Evolutionary conservation across 1,284 basidiomycete species (phyloP).

Genomic region (Cutaneotrichosporon curvatum): DNA sequence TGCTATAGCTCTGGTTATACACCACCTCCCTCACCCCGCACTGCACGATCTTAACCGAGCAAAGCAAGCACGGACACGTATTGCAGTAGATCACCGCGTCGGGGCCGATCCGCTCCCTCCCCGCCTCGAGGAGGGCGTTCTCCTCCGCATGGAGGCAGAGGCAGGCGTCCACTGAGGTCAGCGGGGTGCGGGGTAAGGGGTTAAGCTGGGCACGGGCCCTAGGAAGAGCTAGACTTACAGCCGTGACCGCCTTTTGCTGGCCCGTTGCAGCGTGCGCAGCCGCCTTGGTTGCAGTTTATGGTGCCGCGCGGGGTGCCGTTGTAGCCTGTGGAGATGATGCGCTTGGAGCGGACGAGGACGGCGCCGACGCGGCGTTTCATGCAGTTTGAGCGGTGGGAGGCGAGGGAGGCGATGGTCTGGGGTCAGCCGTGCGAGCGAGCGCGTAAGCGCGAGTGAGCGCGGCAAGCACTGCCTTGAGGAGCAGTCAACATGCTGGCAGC

Average conservation of each 20-base stretch:
- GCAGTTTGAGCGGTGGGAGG: slow-evolving; percentile 81
- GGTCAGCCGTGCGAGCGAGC: neutral
- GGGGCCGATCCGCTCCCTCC: slow-evolving; percentile 70
- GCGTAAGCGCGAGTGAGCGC: too few relatives aligned
- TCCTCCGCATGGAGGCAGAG: slow-evolving; percentile 97
- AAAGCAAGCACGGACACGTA: slow-evolving; percentile 84
- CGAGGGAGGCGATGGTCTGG: slow-evolving; percentile 76
- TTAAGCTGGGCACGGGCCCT: too few relatives aligned
- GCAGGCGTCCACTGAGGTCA: slow-evolving; percentile 60
- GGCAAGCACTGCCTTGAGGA: too few relatives aligned
- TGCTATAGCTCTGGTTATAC: slow-evolving; percentile 91
- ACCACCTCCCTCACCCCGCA: slow-evolving; percentile 88
- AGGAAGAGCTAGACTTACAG: too few relatives aligned
- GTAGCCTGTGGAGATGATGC: slow-evolving; percentile 94
- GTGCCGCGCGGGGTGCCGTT: slow-evolving; percentile 93
- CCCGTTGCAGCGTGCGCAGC: slow-evolving; percentile 73
- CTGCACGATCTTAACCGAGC: slow-evolving; percentile 90
- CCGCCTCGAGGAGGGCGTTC: slow-evolving; percentile 90
- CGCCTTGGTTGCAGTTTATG: slow-evolving; percentile 77
- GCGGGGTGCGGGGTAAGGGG: too few relatives aligned
- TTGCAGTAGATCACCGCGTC: slow-evolving; percentile 86
- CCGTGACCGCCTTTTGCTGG: slow-evolving; percentile 51
- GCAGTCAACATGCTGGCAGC: too few relatives aligned
- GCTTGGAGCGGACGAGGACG: slow-evolving; percentile 69
- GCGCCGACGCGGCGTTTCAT: slow-evolving; percentile 98